Conservation (phyloP, 1,284 basidiomycete genomes). For the Leccinum discolor region DNA sequence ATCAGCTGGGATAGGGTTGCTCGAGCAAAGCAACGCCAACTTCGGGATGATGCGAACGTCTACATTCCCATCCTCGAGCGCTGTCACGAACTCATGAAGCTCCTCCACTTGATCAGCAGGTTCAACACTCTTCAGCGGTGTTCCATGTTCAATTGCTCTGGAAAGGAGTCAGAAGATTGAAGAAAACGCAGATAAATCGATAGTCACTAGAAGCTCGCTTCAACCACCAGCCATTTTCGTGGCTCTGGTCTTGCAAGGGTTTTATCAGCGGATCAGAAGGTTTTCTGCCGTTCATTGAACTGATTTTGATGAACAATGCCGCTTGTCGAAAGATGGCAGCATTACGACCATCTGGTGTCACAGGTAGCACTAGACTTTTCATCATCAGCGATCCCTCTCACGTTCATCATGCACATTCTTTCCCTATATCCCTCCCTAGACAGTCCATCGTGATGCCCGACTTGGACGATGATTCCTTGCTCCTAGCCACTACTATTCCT, state of each 20-base stretch:
- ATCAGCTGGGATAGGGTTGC: constrained; percentile 51
- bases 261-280: constrained; percentile 57
- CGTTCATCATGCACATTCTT: constrained; percentile 30
- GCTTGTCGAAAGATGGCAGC: constrained; percentile 67
- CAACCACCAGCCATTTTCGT: constrained; percentile 77
- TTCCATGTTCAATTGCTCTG: constrained; percentile 53
- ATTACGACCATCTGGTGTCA: constrained; percentile 64
- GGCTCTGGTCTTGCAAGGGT: constrained; percentile 58
- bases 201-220: constrained; percentile 63
- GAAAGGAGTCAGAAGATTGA: constrained; percentile 14
- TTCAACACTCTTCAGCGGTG: constrained; percentile 39
- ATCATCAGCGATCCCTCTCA: constrained; percentile 46
- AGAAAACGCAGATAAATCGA: constrained; percentile 7
- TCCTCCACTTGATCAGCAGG: constrained; percentile 44
- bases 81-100: constrained; percentile 51
- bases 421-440: constrained; percentile 33
- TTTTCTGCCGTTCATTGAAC: constrained; percentile 57
- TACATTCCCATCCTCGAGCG: constrained; percentile 53
- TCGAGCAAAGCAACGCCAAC: constrained; percentile 59
- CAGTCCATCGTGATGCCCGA: constrained; percentile 42
- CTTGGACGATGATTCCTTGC: constrained; percentile 46
- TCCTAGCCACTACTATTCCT: constrained; percentile 69
- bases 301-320: constrained; percentile 73
- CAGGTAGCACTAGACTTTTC: constrained; percentile 38
- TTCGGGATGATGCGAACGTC: constrained; percentile 57